Base-by-base conservation (phyloP, 208 protist species). In the Naegleria lovaniensis region DNA sequence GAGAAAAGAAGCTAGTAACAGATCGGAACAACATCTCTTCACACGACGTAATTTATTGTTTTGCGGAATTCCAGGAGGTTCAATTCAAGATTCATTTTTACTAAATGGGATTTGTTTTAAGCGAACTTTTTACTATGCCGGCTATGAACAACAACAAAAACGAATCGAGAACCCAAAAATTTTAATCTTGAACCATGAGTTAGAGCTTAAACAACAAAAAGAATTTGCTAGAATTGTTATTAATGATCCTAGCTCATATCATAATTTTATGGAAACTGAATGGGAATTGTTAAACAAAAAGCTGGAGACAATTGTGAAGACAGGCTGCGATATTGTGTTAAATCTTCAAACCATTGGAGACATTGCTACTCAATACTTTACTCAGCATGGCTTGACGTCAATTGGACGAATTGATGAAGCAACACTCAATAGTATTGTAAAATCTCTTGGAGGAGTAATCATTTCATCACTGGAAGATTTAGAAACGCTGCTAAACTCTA, bases 241-340 rank as follows among this genome's bases (percentile, higher is more conserved):
- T 83, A 96, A 98, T 92, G 97, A 99, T 93, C 98, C 98, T 9
- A 96, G 96, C 84, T 95, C 99, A 93, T 99, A 99, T 94, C 98
- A 99, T 93, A 96, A 95, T 39, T 99, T 99, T 91, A 99, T 99
- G 22, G 98, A 99, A 91, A 99, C 99, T 13, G 99, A 99, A 93
- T 99, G 99, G 98, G 97, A 98, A 86, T 99, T 99, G 90, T 99
- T 99, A 92, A 99, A 99, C 93, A 96, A 98, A 89, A 99, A 99
- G 95, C 96, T 99, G 38, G 98, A 99, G 38, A 97, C 98, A 91
- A 99, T 99, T 93, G 95, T 97, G 83, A 95, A 95, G 13, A 97
- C 95, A 11, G 99, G 99, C 36, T 99, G 99, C 13, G 99, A 99
- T 55, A 0, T 99, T 83, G 95, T 99, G n/a, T 96, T 99, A 5